A percentile compares a stretch with the other conserved stretches of the same genome.
phyloP scores from a whole-genome alignment of 106 monocot species.

The Triglochin maritima region DNA sequence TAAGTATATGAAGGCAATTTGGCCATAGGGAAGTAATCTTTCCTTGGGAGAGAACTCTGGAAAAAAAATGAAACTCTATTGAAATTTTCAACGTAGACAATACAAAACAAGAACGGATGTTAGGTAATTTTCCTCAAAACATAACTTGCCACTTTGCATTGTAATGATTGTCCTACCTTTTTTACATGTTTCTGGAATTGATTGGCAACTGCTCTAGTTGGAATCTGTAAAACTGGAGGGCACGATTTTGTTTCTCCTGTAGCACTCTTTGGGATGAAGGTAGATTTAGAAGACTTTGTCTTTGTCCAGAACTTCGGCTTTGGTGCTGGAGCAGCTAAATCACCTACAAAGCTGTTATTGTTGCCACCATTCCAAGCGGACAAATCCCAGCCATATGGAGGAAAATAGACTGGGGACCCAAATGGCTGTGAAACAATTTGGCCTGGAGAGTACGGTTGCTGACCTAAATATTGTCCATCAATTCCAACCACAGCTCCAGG shows the following conservation, averaged over 20 bases:
- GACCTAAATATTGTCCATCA: slow-evolving; percentile 61
- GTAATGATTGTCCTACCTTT: slow-evolving; percentile 12
- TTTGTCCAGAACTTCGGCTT: slow-evolving; percentile 32
- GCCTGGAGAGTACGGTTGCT: slow-evolving; percentile 35
- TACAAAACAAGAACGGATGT: not conserved
- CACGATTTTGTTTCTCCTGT: slow-evolving; percentile 29
- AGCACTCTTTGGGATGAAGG: slow-evolving; percentile 9
- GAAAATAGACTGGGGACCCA: slow-evolving; percentile 37
- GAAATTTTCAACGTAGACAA: not conserved
- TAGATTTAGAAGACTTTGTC: slow-evolving; percentile 15
- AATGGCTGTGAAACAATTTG: slow-evolving; percentile 26
- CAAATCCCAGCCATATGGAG: slow-evolving; percentile 52
- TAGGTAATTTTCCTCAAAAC: too few relatives aligned
- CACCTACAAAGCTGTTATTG: slow-evolving; percentile 18
- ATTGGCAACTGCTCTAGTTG: slow-evolving; percentile 10
- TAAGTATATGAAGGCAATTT: slow-evolving; percentile 27
- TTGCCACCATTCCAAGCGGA: slow-evolving; percentile 23
- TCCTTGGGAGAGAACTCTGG: slow-evolving; percentile 14
- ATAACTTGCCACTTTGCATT: too few relatives aligned
- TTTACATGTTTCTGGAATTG: slow-evolving; percentile 34
- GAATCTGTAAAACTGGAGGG: slow-evolving; percentile 9
- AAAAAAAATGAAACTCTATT: slow-evolving; percentile 1
- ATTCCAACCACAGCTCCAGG: slow-evolving; percentile 32
- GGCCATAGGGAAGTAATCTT: slow-evolving; percentile 23
- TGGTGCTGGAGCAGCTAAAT: slow-evolving; percentile 15